phyloP scores from a whole-genome alignment of 108 stramenopile genomes.

The Phaeodactylum tricornutum region DNA sequence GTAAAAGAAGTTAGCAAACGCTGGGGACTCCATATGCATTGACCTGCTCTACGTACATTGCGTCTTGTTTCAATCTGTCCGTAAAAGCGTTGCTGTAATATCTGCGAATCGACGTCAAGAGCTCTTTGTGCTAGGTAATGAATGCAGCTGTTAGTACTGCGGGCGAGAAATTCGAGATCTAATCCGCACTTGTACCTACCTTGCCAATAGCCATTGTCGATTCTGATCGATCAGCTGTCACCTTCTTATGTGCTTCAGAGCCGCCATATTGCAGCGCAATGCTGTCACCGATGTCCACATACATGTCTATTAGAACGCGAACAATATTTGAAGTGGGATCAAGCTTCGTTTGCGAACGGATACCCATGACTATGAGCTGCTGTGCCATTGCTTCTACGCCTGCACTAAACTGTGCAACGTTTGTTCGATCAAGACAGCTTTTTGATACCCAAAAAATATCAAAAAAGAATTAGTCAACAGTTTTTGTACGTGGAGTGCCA shows the following conservation, averaged over 20 bases:
- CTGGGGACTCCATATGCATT: neutral
- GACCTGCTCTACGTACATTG: slow-evolving; percentile 45
- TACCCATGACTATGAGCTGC: slow-evolving; percentile 93
- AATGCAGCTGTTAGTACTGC: neutral
- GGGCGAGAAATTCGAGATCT: neutral
- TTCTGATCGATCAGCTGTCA: slow-evolving; percentile 53
- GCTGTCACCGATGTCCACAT: slow-evolving; percentile 90
- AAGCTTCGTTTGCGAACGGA: slow-evolving; percentile 59
- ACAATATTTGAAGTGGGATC: slow-evolving; percentile 85
- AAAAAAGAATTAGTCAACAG: too few relatives aligned
- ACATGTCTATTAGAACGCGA: slow-evolving; percentile 92
- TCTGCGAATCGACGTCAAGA: slow-evolving; percentile 90
- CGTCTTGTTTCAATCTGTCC: slow-evolving; percentile 94
- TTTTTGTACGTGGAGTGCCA: neutral
- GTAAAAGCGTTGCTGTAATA: slow-evolving; percentile 98
- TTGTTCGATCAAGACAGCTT: slow-evolving; percentile 93
- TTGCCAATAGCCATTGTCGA: slow-evolving; percentile 68
- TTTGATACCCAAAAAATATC: neutral
- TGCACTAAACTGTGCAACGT: slow-evolving; percentile 94
- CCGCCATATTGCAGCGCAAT: slow-evolving; percentile 96
- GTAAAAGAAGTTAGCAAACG: neutral
- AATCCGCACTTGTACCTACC: slow-evolving; percentile 16
- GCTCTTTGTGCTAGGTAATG: slow-evolving; percentile 69
- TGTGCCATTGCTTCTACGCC: slow-evolving; percentile 89
- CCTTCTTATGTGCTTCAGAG: slow-evolving; percentile 97